Conservation (phyloP, 2,329 filamentous ascomycete genomes). For the Pyrenophora teres region DNA sequence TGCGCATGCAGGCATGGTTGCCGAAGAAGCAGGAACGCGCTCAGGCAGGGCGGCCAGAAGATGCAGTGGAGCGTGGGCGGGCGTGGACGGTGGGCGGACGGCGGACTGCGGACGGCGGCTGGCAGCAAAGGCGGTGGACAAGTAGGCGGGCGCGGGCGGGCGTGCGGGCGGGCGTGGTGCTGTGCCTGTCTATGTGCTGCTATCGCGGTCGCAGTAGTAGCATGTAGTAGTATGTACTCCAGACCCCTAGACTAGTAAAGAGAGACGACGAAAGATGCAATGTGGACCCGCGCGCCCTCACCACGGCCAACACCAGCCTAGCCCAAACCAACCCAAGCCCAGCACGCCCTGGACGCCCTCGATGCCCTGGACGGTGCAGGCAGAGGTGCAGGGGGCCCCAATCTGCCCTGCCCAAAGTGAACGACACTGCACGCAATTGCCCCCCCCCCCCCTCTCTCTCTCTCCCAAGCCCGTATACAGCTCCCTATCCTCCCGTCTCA, state of each 20-base stretch:
- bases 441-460: too few species aligned
- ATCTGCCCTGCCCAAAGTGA: too few species aligned
- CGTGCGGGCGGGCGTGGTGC: neutral
- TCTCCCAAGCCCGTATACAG: too few species aligned
- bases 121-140: slow-evolving; percentile 12
- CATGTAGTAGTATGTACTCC: neutral
- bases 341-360: too few species aligned
- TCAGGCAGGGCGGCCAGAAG: slow-evolving; percentile 6
- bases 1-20: slow-evolving; percentile 36
- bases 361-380: too few species aligned
- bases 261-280: neutral
- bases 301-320: too few species aligned
- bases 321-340: too few species aligned
- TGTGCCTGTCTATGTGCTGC: neutral
- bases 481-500: too few species aligned
- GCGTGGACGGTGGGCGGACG: slow-evolving; percentile 1
- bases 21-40: slow-evolving; percentile 34
- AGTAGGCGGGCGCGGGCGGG: neutral
- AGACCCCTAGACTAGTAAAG: slow-evolving; percentile 1
- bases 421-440: too few species aligned
- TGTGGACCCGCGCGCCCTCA: neutral
- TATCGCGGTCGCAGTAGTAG: neutral
- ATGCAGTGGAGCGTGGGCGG: slow-evolving; percentile 1
- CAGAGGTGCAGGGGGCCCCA: too few species aligned
- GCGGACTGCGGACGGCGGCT: neutral